Conservation (phyloP, 108 stramenopile genomes). For the Chaetoceros tenuissimus region DNA sequence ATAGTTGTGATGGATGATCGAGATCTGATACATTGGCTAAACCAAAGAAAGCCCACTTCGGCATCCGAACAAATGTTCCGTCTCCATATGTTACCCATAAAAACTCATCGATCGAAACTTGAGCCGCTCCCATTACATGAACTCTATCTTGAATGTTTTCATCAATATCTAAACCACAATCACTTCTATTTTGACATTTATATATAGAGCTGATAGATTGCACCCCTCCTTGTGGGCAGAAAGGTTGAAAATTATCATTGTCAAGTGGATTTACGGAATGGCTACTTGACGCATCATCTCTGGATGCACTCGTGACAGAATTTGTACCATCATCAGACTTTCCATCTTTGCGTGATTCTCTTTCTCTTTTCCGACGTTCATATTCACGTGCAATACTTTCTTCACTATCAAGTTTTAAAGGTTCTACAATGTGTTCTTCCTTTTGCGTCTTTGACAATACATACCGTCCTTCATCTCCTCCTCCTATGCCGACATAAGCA, state of each 20-base stretch:
- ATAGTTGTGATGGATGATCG: constrained; percentile 3
- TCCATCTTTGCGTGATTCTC: not conserved
- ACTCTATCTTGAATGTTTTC: not conserved
- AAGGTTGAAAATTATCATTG: not conserved
- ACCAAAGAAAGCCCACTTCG: constrained; percentile 58
- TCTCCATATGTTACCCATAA: constrained; percentile 69
- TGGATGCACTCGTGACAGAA: not conserved
- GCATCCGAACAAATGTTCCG: constrained; percentile 58
- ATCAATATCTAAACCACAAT: not conserved
- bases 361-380: not conserved
- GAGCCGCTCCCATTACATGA: not conserved
- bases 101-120: constrained; percentile 13
- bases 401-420: not conserved
- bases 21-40: constrained; percentile 26
- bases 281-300: not conserved
- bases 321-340: not conserved
- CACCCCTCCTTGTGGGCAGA: too few species aligned
- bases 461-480: not conserved
- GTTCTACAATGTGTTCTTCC: not conserved
- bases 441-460: not conserved
- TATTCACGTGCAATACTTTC: not conserved
- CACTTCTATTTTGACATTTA: not conserved
- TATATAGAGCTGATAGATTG: not conserved
- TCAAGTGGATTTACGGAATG: not conserved
- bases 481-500: not conserved